phyloP scores from a whole-genome alignment of 768 basidiomycete genomes.

The Albatrellus ellisii region DNA sequence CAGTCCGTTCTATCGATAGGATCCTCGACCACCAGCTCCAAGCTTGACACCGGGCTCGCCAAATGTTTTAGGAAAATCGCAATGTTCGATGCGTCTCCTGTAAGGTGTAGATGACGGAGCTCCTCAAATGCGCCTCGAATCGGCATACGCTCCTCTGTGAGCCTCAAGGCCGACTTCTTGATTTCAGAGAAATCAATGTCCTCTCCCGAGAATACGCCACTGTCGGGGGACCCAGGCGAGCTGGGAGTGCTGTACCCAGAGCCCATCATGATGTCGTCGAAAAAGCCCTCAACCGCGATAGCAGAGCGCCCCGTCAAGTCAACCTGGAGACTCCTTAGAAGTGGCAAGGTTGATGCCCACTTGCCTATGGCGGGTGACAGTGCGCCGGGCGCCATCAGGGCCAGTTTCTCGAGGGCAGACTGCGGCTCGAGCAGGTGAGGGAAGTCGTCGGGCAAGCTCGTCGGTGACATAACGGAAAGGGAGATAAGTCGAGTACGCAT shows the following conservation, averaged over 20 bases:
- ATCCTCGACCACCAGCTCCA: constrained; percentile 72
- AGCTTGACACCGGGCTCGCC: constrained; percentile 45
- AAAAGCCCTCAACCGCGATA: constrained; percentile 70
- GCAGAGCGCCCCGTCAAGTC: constrained; percentile 58
- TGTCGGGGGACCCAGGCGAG: constrained; percentile 56
- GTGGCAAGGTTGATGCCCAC: constrained; percentile 55
- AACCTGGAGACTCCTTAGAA: constrained; percentile 50
- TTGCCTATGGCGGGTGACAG: constrained; percentile 56
- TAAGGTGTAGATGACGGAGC: constrained; percentile 49
- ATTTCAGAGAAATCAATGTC: constrained; percentile 68
- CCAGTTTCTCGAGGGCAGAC: constrained; percentile 43
- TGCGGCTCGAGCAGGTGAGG: constrained; percentile 52
- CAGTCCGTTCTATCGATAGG: constrained; percentile 65
- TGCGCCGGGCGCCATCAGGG: constrained; percentile 64
- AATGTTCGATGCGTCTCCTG: constrained; percentile 58
- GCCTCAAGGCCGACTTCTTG: constrained; percentile 51
- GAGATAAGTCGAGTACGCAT: constrained; percentile 48
- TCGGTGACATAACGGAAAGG: constrained; percentile 59
- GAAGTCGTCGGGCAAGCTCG: constrained; percentile 57
- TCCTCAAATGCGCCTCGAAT: constrained; percentile 43
- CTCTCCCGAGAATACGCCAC: constrained; percentile 66
- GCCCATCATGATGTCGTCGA: constrained; percentile 45
- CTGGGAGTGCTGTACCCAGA: constrained; percentile 64
- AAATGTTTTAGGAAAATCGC: constrained; percentile 61
- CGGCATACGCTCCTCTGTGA: constrained; percentile 25